Evolutionary conservation across 1,139 yeast genomes (phyloP).

Genomic region (Candida neerlandica): DNA sequence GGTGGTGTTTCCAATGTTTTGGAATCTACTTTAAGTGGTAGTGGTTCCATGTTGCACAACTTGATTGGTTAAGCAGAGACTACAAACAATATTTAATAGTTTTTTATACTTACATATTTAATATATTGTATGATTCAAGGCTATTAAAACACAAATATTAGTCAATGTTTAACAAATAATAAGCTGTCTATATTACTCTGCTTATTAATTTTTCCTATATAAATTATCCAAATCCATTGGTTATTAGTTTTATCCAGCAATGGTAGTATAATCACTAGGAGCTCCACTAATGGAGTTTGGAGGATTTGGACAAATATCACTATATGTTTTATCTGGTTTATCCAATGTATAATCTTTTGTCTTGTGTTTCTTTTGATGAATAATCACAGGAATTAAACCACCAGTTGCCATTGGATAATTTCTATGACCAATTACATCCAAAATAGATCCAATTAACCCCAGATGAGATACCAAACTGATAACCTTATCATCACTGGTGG

Average conservation of each 20-base stretch:
- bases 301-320: conserved; percentile 18
- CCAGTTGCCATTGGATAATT: conserved; percentile 16
- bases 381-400: conserved; percentile 17
- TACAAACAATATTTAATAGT: not conserved
- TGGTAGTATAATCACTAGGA: conserved; percentile 8
- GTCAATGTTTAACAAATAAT: no score
- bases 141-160: not conserved
- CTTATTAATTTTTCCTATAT: no score
- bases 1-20: conserved; percentile 1
- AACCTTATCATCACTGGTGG: conserved; percentile 23
- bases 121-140: not conserved
- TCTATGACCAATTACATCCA: conserved; percentile 30
- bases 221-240: no score
- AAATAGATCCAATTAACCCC: conserved; percentile 35
- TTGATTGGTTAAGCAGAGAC: conserved; percentile 1
- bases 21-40: conserved; percentile 1
- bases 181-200: no score
- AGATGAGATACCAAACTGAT: conserved; percentile 41
- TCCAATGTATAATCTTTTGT: conserved; percentile 14
- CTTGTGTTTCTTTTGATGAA: conserved; percentile 13
- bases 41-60: conserved; percentile 3
- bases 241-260: not conserved
- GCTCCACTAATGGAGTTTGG: conserved; percentile 13
- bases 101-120: not conserved
- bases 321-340: conserved; percentile 20